Conservation (phyloP, 371 early-diverging fungal genomes). For the Mortierella sp. region DNA sequence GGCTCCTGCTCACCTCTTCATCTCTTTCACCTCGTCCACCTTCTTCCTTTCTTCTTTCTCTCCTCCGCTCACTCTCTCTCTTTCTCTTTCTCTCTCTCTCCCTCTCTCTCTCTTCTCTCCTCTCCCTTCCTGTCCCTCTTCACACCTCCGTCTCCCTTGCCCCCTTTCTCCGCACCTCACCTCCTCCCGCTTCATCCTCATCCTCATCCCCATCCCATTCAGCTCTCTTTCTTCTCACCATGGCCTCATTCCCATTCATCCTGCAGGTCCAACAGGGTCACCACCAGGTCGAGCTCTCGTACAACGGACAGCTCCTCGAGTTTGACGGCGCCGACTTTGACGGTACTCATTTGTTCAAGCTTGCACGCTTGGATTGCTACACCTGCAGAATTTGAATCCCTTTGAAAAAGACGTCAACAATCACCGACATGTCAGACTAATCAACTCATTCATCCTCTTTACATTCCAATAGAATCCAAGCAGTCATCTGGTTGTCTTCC, state of each 20-base stretch:
- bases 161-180: background rate
- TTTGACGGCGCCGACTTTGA: conserved; percentile 29
- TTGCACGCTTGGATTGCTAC: background rate
- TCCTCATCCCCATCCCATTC: background rate
- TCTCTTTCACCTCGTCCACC: background rate
- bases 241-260: conserved; percentile 52
- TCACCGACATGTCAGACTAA: background rate
- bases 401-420: background rate
- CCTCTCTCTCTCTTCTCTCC: background rate
- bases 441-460: background rate
- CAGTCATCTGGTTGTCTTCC: conserved; percentile 38
- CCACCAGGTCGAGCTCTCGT: conserved; percentile 39
- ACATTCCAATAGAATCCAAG: conserved; percentile 23
- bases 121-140: background rate
- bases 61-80: background rate
- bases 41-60: background rate
- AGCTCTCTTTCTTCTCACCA: background rate
- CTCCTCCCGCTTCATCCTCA: background rate
- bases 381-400: background rate
- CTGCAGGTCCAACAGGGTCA: conserved; percentile 29
- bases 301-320: conserved; percentile 48
- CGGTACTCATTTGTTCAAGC: conserved; percentile 18
- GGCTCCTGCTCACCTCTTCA: background rate
- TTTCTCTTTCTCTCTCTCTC: background rate
- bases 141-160: background rate